Evolutionary conservation across 2,329 filamentous ascomycete genomes (phyloP), one percentile per base, ranked within the genome.

Genomic region (Colletotrichum australisinense): DNA sequence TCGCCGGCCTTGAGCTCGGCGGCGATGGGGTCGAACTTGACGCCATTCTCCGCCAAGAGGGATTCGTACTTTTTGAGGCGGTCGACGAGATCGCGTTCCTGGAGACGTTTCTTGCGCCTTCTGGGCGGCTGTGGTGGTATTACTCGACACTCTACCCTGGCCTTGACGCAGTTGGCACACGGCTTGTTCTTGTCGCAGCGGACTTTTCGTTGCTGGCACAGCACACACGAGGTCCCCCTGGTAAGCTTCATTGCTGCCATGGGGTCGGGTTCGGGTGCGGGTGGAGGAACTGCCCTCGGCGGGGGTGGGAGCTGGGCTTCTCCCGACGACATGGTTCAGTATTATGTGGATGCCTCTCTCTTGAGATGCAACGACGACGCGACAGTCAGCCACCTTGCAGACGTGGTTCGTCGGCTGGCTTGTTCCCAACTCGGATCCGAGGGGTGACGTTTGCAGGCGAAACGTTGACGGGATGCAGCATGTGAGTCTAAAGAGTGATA

Each of bases 121-220:
- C 91, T 82, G 78, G 90, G 85, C 79, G 91, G 84, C 79, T 90
- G 81, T 76, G 90, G 84, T 78, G 90, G 84, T 75, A 89, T 82
- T 8, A 92, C 88, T 49, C 87, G 86, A 79, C 91, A 95, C 76
- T 93, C 88, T 38, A 88, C 88, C 26, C 86, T 83, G 65, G 89
- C 87, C 81, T 89, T 92, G 79, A 90, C 84, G 78, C 93, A 94
- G 81, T 93, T 92, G 77, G 88, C 86, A 79, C 93, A 95, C 19
- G 93, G 93, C 81, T 91, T 91, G 76, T 88, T 90, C 81, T 92
- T 93, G 81, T 94, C 91, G 81, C 93, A 95, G 73, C 91, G 91
- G 55, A 95, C 88, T 80, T 95, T 95, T 74, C 93, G 90, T 80
- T 93, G 92, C 79, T 95, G 93, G 79, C 94, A 96, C 24, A 92